Percentiles rank a stretch among this genome's conserved stretches.
These are phyloP conservation scores for Nicotiana paniculata DNA, from an alignment of 257 asterid genomes.

Conservation along the genomic window DNA sequence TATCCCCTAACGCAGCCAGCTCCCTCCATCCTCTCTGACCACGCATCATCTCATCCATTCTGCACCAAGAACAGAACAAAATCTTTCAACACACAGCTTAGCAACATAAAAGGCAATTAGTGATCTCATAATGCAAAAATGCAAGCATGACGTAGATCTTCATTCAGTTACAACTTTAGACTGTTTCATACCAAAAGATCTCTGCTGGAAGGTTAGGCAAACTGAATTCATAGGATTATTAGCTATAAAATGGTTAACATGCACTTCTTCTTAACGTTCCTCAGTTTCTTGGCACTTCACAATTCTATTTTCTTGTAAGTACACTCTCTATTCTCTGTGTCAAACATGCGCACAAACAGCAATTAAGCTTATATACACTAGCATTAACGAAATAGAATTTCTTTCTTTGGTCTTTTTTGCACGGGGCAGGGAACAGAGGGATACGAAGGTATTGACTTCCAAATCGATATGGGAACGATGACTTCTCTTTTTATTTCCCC, in stretches of 20 bases:
- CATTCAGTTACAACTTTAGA: background rate
- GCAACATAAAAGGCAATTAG: background rate
- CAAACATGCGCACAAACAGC: background rate
- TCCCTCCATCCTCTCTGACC: slow-evolving; percentile 99
- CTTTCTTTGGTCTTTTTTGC: background rate
- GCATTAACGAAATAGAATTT: background rate
- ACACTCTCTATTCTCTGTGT: background rate
- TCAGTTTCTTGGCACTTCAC: background rate
- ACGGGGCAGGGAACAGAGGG: background rate
- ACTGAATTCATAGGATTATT: background rate
- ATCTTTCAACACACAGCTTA: background rate
- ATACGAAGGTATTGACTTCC: background rate
- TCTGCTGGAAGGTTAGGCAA: background rate
- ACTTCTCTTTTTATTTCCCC: background rate
- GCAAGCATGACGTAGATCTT: background rate
- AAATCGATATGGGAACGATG: background rate
- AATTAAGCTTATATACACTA: background rate
- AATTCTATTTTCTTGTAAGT: background rate
- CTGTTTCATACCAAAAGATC: background rate
- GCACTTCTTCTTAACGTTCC: background rate
- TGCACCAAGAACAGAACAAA: slow-evolving; percentile 31
- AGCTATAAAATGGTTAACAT: background rate
- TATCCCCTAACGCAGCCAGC: slow-evolving; percentile 89
- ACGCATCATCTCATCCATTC: slow-evolving; percentile 99
- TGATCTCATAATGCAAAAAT: background rate